Evolutionary conservation across 306 rosid species (phyloP).

Genomic region (Myrica gale): DNA sequence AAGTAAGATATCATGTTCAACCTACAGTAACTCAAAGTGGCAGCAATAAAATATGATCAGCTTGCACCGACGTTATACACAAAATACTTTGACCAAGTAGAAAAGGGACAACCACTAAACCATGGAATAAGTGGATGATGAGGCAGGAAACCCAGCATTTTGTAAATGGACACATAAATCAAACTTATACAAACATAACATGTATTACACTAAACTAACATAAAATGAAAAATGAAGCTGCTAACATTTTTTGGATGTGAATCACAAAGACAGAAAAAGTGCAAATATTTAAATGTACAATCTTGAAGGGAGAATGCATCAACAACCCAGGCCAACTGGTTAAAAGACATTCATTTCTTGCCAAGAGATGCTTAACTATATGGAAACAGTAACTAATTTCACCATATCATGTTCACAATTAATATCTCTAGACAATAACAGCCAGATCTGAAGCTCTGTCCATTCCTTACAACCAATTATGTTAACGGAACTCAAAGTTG

Average conservation of each 20-base stretch:
- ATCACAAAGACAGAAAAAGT: slow-evolving; percentile 5
- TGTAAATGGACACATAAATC: not conserved
- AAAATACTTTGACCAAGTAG: not conserved
- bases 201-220: not conserved
- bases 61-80: too few species aligned
- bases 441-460: not conserved
- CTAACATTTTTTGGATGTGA: not conserved
- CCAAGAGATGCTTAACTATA: slow-evolving; percentile 8
- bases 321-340: not conserved
- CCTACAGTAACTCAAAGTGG: not conserved
- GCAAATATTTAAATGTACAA: slow-evolving; percentile 21
- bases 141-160: not conserved
- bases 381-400: slow-evolving; percentile 1
- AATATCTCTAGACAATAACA: slow-evolving; percentile 2
- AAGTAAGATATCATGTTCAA: slow-evolving; percentile 7
- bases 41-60: slow-evolving; percentile 5
- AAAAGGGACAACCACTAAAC: slow-evolving; percentile 9
- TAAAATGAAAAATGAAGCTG: not conserved
- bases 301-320: not conserved
- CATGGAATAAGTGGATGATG: slow-evolving; percentile 8
- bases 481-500: not conserved
- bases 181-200: slow-evolving; percentile 7
- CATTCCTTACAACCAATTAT: not conserved
- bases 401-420: not conserved
- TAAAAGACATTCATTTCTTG: not conserved